A percentile compares a stretch with the other conserved stretches of the same genome.
phyloP scores from a whole-genome alignment of 78 protist genomes.

The Emiliania huxleyi region DNA sequence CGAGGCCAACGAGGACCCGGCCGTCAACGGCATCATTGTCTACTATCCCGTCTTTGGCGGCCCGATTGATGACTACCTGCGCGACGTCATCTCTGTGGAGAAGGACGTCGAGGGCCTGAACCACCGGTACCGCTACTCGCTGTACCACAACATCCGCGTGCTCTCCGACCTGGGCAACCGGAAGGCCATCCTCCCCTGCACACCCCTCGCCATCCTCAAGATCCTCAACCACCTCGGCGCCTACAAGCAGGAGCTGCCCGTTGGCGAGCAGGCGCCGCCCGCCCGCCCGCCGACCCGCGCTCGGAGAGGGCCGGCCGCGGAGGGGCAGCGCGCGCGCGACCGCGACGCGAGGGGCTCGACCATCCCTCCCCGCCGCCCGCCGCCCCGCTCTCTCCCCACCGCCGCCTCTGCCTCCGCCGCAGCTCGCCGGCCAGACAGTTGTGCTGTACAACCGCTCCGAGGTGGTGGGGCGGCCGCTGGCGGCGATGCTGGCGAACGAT shows the following conservation, averaged over 20 bases:
- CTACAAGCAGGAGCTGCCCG: slow-evolving; percentile 58
- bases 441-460: slow-evolving; percentile 44
- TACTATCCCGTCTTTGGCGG: slow-evolving; percentile 82
- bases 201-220: slow-evolving; percentile 75
- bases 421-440: slow-evolving; percentile 29
- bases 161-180: slow-evolving; percentile 28
- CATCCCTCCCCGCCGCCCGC: no score
- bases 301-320: no score
- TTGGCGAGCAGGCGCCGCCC: background rate
- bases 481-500: slow-evolving; percentile 66
- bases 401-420: background rate
- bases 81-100: slow-evolving; percentile 49
- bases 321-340: background rate
- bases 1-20: slow-evolving; percentile 58
- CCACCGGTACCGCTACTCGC: slow-evolving; percentile 62
- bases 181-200: slow-evolving; percentile 33
- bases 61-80: slow-evolving; percentile 66
- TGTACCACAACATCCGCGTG: slow-evolving; percentile 64
- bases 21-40: slow-evolving; percentile 75
- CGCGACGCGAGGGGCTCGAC: no score
- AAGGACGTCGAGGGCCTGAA: slow-evolving; percentile 82
- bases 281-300: no score
- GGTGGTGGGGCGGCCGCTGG: slow-evolving; percentile 65
- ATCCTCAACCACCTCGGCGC: slow-evolving; percentile 53
- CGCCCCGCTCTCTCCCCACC: no score